phyloP scores from a whole-genome alignment of 2,329 filamentous ascomycete genomes.

The Cladosporium sp. region DNA sequence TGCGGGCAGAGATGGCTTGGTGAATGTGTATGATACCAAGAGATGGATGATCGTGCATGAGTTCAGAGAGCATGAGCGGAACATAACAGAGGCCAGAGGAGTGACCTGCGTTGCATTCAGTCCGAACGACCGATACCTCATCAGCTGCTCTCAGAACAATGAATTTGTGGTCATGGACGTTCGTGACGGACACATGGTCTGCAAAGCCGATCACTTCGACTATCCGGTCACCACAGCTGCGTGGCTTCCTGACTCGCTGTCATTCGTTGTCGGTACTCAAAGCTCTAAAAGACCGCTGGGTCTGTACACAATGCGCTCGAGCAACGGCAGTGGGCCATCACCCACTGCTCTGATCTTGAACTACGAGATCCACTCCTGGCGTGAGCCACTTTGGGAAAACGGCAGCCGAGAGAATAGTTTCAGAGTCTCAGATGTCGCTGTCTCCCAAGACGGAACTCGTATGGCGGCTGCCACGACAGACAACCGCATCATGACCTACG shows the following conservation, averaged over 20 bases:
- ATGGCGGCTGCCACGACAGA: constrained; percentile 73
- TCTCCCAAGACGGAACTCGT: constrained; percentile 74
- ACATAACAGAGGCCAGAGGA: constrained; percentile 38
- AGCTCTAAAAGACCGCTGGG: constrained; percentile 64
- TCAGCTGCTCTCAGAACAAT: constrained; percentile 62
- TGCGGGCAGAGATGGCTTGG: constrained; percentile 68
- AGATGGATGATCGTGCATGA: constrained; percentile 61
- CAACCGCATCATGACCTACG: constrained; percentile 73
- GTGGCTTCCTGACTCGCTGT: constrained; percentile 76
- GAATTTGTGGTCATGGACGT: constrained; percentile 32
- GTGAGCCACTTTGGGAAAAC: constrained; percentile 43
- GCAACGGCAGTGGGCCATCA: constrained; percentile 1
- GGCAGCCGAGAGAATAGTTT: constrained; percentile 43
- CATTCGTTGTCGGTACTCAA: constrained; percentile 75
- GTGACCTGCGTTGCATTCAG: constrained; percentile 86
- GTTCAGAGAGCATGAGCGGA: constrained; percentile 29
- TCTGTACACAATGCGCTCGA: constrained; percentile 39
- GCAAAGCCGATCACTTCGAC: constrained; percentile 65
- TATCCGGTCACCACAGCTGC: constrained; percentile 84
- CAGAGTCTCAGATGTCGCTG: constrained; percentile 77
- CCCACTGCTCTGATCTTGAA: constrained; percentile 19
- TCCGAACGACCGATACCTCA: constrained; percentile 79
- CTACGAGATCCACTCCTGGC: constrained; percentile 29
- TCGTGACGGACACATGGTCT: constrained; percentile 53
- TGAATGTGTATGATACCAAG: constrained; percentile 77